Evolutionary conservation across 1,284 basidiomycete species (phyloP).

Genomic region (Fomitiporia mediterranea): DNA sequence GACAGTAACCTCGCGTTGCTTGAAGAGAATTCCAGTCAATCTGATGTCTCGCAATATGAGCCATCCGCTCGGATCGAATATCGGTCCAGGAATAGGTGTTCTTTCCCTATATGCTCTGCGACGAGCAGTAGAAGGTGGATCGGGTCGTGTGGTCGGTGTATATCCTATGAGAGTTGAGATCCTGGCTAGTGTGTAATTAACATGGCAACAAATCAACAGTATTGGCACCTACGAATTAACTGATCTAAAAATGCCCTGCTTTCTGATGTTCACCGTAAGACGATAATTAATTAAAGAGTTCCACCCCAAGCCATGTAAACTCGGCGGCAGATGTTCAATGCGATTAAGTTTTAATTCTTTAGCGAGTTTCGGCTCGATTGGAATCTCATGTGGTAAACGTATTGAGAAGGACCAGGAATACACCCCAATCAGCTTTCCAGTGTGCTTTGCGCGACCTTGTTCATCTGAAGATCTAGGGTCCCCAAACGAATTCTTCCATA

Average conservation of each 20-base stretch:
- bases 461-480: conserved; percentile 3
- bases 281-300: conserved; percentile 12
- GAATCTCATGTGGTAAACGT: conserved; percentile 4
- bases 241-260: conserved; percentile 8
- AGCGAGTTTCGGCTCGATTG: conserved; percentile 7
- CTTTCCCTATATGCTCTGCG: conserved; percentile 6
- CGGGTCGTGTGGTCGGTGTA: conserved; percentile 14
- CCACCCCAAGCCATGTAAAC: neutral
- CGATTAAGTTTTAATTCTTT: conserved; percentile 2
- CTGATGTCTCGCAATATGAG: neutral
- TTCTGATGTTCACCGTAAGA: conserved; percentile 11
- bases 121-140: conserved; percentile 8
- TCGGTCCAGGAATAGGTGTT: conserved; percentile 11
- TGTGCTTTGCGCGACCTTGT: neutral
- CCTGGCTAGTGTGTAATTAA: neutral
- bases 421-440: conserved; percentile 15
- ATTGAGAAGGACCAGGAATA: conserved; percentile 19
- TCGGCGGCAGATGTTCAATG: conserved; percentile 16
- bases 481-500: conserved; percentile 14
- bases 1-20: conserved; percentile 11
- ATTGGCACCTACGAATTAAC: conserved; percentile 8
- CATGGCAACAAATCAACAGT: neutral
- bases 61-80: conserved; percentile 15
- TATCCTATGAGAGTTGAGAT: conserved; percentile 16
- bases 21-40: conserved; percentile 10